These are phyloP conservation scores for Verticillium longisporum DNA, from an alignment of 2,329 filamentous ascomycete species.

Conservation along the genomic window DNA sequence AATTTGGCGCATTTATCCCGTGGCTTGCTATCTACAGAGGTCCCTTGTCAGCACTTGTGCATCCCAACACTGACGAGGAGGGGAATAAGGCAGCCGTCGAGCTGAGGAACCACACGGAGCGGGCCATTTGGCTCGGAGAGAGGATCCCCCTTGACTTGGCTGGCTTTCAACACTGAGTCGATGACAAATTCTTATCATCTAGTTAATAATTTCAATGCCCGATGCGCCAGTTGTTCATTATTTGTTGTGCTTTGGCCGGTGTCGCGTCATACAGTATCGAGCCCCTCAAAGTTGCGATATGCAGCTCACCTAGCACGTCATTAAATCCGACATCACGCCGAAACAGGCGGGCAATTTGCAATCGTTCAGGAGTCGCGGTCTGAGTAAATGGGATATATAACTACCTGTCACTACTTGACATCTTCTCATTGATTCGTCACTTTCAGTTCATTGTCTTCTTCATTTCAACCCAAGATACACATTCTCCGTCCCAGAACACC, in stretches of 20 bases:
- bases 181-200: neutral
- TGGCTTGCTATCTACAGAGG: slow-evolving; percentile 82
- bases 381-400: neutral
- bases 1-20: slow-evolving; percentile 83
- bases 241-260: neutral
- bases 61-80: slow-evolving; percentile 67
- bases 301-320: neutral
- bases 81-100: slow-evolving; percentile 25
- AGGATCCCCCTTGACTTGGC: slow-evolving; percentile 50
- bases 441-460: neutral
- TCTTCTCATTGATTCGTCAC: neutral
- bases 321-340: neutral
- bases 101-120: slow-evolving; percentile 55
- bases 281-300: neutral
- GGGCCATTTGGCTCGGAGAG: slow-evolving; percentile 70
- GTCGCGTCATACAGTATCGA: neutral
- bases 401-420: neutral
- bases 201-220: neutral
- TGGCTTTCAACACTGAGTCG: slow-evolving; percentile 3
- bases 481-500: neutral
- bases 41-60: slow-evolving; percentile 69
- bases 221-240: neutral
- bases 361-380: neutral
- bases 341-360: neutral
- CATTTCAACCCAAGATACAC: neutral